These are phyloP conservation scores for Tulasnella sp. DNA, from an alignment of 768 basidiomycete genomes.

Conservation along the genomic window DNA sequence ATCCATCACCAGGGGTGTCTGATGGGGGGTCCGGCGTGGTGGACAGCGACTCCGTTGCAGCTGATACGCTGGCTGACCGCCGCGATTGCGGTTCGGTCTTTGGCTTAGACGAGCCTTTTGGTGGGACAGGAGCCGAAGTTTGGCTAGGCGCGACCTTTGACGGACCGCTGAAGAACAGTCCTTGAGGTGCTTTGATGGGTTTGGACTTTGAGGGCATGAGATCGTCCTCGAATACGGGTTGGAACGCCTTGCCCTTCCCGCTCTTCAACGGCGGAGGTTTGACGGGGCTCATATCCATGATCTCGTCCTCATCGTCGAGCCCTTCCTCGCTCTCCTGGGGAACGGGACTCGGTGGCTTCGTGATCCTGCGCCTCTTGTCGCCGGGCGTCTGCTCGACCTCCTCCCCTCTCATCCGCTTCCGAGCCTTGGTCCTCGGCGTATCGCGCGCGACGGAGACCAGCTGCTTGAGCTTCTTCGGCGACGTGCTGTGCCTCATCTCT, in stretches of 20 bases:
- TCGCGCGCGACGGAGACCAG: constrained; percentile 22
- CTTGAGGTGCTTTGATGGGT: not conserved
- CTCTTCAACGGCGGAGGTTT: constrained; percentile 15
- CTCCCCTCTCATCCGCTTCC: constrained; percentile 36
- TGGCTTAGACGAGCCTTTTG: not conserved
- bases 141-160: not conserved
- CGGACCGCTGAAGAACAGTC: not conserved
- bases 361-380: constrained; percentile 25
- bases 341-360: not conserved
- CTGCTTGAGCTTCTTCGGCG: constrained; percentile 24
- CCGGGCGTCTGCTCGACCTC: constrained; percentile 34
- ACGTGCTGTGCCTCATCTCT: constrained; percentile 17
- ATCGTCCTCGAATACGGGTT: constrained; percentile 26
- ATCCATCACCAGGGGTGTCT: not conserved
- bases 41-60: not conserved
- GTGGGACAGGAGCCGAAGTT: not conserved
- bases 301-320: constrained; percentile 23
- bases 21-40: not conserved
- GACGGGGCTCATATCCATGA: constrained; percentile 27
- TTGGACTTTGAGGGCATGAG: not conserved
- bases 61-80: not conserved
- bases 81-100: not conserved
- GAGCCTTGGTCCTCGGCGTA: constrained; percentile 36
- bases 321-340: constrained; percentile 6
- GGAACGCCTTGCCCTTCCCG: constrained; percentile 29